phyloP scores from a whole-genome alignment of 2,329 filamentous ascomycete species.

The Ascocoryne sarcoides region DNA sequence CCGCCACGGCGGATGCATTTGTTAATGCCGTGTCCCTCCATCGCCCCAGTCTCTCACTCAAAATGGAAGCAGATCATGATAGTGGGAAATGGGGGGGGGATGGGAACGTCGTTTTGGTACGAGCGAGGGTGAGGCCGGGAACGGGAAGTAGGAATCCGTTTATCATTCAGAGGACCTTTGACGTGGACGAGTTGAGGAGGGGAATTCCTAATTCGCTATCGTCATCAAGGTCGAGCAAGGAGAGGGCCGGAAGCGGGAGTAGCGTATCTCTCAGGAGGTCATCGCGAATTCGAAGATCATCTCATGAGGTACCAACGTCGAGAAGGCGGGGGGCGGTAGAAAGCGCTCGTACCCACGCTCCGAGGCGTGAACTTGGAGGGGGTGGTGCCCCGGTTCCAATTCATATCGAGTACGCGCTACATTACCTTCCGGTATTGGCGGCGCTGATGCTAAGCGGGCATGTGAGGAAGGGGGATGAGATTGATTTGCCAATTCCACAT shows the following conservation, averaged over 20 bases:
- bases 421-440: slow-evolving; percentile 44
- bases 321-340: no score
- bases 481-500: slow-evolving; percentile 50
- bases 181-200: slow-evolving; percentile 39
- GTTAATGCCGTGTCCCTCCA: slow-evolving; percentile 36
- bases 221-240: neutral
- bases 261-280: neutral
- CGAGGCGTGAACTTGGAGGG: no score
- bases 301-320: no score
- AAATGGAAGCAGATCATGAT: slow-evolving; percentile 1
- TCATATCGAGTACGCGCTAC: slow-evolving; percentile 38
- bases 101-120: slow-evolving; percentile 29
- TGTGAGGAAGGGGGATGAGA: slow-evolving; percentile 41
- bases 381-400: neutral
- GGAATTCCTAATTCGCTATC: slow-evolving; percentile 29
- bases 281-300: neutral
- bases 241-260: no score
- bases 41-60: slow-evolving; percentile 20
- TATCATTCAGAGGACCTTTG: slow-evolving; percentile 41
- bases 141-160: slow-evolving; percentile 35
- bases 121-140: slow-evolving; percentile 37
- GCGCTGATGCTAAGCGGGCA: slow-evolving; percentile 46
- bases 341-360: no score
- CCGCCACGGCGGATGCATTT: slow-evolving; percentile 36
- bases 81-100: neutral